Evolutionary conservation across 148 eudicot species (phyloP), one percentile per base, ranked within the genome.

Genomic region (Hydrangea macrophylla): DNA sequence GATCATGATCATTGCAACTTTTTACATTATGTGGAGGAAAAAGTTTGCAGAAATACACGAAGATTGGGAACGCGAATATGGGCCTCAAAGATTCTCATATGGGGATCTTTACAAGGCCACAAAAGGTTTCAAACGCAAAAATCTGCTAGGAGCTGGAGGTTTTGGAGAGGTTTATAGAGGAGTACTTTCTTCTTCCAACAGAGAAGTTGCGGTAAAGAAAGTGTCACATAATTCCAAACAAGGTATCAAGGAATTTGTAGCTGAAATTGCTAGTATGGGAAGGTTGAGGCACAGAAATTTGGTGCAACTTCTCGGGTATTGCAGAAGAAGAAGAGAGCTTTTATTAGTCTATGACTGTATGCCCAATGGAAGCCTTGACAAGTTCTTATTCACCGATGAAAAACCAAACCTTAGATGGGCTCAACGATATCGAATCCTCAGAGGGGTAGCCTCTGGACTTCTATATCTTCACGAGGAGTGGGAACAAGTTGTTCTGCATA

Each of bases 361-460:
- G 85, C 80, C 85, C 0, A 73, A 79, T 28, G 78, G 80, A 31
- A 82, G 85, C 66, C 85, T 82, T 0, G 83, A 82, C 74, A 76
- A 76, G 51, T 70, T 65, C 55, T 67, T 82, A 8, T 75, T 75
- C 37, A 33, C 59, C 33, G 62, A 65, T 20, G 68, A 45, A 2
- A 68, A 60, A 18, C 64, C 62, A 18, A 72, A 37, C 32, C 77
- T 81, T 23, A 27, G 73, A 12, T 81, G 85, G 85, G 51, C 36
- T 8, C 65, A 66, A 44, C 66, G 85, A 27, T 75, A 75, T 36
- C 70, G 60, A 17, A 65, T 78, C 73, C 65, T 81, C 20, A 76
- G 54, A 23, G 82, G 76, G 25, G 82, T 81, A n/a, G 82, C 82
- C 53, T 81, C 85, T 13, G 82, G 77, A 22, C 77, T 82, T 10